Base-by-base conservation (phyloP, 1,284 basidiomycete species). In the Pholiota adiposa region DNA sequence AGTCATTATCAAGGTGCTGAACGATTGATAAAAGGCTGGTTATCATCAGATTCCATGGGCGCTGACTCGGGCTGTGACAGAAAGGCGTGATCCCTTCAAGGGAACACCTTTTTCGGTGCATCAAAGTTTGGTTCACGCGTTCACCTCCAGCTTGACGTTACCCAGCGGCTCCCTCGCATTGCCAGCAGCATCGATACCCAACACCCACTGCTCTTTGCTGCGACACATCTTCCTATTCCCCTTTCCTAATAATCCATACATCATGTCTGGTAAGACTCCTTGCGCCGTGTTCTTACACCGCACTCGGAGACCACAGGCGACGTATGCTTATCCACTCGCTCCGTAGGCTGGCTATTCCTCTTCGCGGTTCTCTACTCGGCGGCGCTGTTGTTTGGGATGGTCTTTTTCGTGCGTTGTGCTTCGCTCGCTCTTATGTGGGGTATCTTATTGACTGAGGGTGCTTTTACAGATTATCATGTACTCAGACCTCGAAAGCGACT, bases 401-500 rank as follows among this genome's bases (percentile, higher is more conserved):
- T 96, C 71, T 96, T 95, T 83, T 96, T 96, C 77, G 94, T 96
- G 69, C 74, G 93, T 89, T 44, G 33, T 41, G 34, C 29, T 16
- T 34, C 25, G 6, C 12, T 38, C 19, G 9, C 18, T 25, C 34
- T 14, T 31, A 7, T n/a, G 19, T 23, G n/a, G 41, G 36, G 43
- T 51, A 19, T 14, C 36, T 38, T 33, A 6, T 33, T 33, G 31
- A 33, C 36, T n/a, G 36, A 14, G 12, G 14, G 11, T 40, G 56
- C 18, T 31, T 48, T 61, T 31, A 41, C 72, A 98, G 97, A 96
- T 99, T 72, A 98, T 99, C 83, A 98, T 98, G 96, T 99, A 98
- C 84, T 96, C 94, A 40, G 96, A 97, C 81, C 82, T 97, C 72
- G 95, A 97, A 78, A 96, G 93, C 79, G 94, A 98, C 83, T 98